phyloP scores from a whole-genome alignment of 805 yeast genomes.

The Ogataea haglerorum region DNA sequence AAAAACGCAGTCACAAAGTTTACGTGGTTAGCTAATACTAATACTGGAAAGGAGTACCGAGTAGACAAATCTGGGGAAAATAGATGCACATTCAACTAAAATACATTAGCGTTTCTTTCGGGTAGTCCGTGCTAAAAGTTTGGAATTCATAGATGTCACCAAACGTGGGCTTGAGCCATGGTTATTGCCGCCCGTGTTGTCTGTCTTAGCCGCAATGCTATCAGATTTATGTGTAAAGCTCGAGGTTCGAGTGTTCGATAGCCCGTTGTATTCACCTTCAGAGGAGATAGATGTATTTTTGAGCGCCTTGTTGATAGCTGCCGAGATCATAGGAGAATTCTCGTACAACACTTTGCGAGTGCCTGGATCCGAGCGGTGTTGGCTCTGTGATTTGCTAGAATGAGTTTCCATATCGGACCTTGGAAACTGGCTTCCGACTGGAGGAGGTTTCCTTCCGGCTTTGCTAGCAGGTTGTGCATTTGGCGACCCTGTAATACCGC shows the following conservation, averaged over 20 bases:
- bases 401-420: conserved; percentile 11
- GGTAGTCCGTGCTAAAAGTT: conserved; percentile 54
- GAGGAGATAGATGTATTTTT: conserved; percentile 15
- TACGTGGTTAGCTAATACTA: not conserved
- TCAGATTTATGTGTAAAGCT: conserved; percentile 1
- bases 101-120: conserved; percentile 35
- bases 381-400: not conserved
- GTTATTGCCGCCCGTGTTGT: not conserved
- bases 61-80: conserved; percentile 6
- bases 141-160: conserved; percentile 58
- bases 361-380: conserved; percentile 9
- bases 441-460: conserved; percentile 18
- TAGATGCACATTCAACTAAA: conserved; percentile 4
- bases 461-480: not conserved
- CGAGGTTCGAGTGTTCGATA: not conserved
- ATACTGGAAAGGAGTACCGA: too few relatives aligned
- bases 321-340: conserved; percentile 33
- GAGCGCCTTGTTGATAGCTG: conserved; percentile 34
- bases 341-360: conserved; percentile 20
- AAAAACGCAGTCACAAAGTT: conserved; percentile 20
- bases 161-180: conserved; percentile 20
- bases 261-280: conserved; percentile 2
- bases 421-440: conserved; percentile 14
- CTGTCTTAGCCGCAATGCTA: not conserved
- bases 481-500: not conserved